Base-by-base conservation (phyloP, 2,329 filamentous ascomycete species). In the Scedosporium apiospermum region DNA sequence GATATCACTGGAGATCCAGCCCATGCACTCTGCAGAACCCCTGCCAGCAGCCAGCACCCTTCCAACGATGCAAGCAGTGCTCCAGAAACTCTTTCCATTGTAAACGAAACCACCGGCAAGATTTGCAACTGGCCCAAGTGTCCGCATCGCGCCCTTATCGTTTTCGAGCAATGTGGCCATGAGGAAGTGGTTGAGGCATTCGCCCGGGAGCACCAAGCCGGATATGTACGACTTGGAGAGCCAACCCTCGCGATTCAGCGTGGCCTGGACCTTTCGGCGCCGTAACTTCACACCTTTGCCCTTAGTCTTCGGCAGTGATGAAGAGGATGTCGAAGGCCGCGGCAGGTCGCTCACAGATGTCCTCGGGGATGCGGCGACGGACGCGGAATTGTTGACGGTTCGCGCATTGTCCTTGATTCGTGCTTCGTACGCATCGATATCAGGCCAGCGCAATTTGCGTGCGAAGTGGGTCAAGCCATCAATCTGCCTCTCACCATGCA, bases 221-320 rank as follows among this genome's bases (percentile, higher is more conserved):
- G 85, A 88, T 6, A 88, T 75, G 67, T 88, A 89, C 26, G 84
- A 87, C 70, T 86, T 86, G 4, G 86, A 88, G 18, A 89, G 77
- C 87, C 86, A 89, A 1, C 87, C 86, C 0, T 82, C 80, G 2
- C 80, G 74, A 64, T 86, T 81, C 23, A 88, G 74, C 1, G 81
- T 81, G 2, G 84, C 82, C 16, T 83, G 80, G 59, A 87, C 76
- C 65, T 79, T 84, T 57, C 79, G 77, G 42, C 81, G 77, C 63
- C 82, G 77, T 2, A 78, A 75, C 5, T 77, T 69, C 60, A 57
- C n/a, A 18, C 21, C 26, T 7, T 42, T 61, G 2, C 23, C 16
- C 23, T 34, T 34, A 14, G 16, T 14, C 18, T 58, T 58, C 4
- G 10, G 55, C 5, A 38, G 14, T 16, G 55, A 41, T 9, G 55